A percentile compares a stretch with the other conserved stretches of the same genome.
These are phyloP conservation scores for Phytophthora macrochlamydospora DNA, from an alignment of 352 stramenopile species.

Conservation along the genomic window DNA sequence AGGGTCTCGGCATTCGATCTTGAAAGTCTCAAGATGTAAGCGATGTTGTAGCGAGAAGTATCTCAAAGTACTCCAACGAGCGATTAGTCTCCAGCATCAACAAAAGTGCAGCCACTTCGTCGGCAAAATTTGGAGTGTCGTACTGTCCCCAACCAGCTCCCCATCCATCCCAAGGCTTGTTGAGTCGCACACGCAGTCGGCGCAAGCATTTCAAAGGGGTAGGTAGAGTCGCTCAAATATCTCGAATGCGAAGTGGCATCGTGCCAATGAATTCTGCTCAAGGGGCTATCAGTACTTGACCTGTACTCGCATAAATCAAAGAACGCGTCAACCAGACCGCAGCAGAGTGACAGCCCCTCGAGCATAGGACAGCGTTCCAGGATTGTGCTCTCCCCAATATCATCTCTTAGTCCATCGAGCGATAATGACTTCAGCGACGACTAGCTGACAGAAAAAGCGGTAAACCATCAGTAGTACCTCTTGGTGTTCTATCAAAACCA, in stretches of 20 bases:
- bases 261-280: background rate
- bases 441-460: background rate
- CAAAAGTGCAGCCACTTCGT: background rate
- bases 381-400: background rate
- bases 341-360: background rate
- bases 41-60: background rate
- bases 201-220: background rate
- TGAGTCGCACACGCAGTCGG: background rate
- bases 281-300: background rate
- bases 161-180: background rate
- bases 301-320: background rate
- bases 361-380: background rate
- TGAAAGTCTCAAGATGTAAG: background rate
- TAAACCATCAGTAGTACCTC: background rate
- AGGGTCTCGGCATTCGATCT: background rate
- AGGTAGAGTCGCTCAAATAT: background rate
- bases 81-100: constrained; percentile 9
- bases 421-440: background rate
- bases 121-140: background rate
- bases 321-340: background rate
- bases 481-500: background rate
- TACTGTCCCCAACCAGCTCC: background rate
- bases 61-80: constrained; percentile 15
- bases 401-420: background rate
- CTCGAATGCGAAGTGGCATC: background rate